Conservation (phyloP, 1,284 basidiomycete genomes). For the Microbotryomycetes sp. region DNA sequence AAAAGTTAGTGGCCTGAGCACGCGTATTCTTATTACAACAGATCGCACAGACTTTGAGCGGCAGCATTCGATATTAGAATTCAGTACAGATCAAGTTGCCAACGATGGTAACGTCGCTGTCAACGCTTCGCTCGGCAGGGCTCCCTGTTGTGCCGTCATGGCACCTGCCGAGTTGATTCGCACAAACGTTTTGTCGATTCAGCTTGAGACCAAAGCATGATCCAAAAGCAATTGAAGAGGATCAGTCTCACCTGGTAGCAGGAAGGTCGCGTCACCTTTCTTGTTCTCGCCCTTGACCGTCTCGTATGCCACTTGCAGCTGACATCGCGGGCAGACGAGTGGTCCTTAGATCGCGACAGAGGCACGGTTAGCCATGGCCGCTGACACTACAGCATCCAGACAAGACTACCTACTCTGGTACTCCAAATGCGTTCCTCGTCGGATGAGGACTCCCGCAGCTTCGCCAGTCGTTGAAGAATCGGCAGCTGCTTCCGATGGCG, state of each 20-base stretch:
- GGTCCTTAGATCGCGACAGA: conserved; percentile 3
- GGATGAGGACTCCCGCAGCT: conserved; percentile 18
- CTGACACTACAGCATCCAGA: no score
- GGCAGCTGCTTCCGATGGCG: background rate
- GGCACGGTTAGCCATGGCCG: background rate
- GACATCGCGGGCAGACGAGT: conserved; percentile 26
- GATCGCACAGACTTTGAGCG: no score
- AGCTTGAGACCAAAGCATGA: no score
- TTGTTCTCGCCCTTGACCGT: conserved; percentile 17
- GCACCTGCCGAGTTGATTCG: background rate
- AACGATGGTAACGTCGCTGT: background rate
- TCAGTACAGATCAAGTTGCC: background rate
- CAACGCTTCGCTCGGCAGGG: background rate
- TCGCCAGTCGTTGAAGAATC: conserved; percentile 9
- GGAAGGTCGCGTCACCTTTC: conserved; percentile 25
- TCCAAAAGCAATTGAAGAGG: no score
- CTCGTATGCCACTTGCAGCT: conserved; percentile 28
- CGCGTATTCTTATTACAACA: no score
- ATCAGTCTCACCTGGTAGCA: conserved; percentile 16
- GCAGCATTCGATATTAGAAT: background rate
- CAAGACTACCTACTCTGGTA: conserved; percentile 19
- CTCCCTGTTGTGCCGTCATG: background rate
- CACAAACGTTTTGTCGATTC: no score
- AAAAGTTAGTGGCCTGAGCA: background rate
- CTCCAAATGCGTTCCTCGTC: conserved; percentile 23